Conservation (phyloP, 805 yeast species). For the Blastobotrys muscicola region DNA sequence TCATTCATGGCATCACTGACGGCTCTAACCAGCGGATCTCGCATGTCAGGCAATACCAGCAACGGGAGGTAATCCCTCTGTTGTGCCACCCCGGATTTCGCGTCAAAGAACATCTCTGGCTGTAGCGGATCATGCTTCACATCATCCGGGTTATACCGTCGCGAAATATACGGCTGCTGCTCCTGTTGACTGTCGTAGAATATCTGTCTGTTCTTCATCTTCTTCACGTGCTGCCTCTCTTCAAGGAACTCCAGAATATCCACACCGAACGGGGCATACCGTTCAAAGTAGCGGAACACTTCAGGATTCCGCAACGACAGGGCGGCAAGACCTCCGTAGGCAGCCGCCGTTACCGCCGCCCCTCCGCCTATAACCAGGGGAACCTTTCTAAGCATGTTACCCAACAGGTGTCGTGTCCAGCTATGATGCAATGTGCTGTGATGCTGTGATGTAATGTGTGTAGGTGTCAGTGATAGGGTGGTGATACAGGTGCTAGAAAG, state of each 20-base stretch:
- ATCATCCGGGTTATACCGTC: neutral
- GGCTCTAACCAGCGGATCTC: slow-evolving; percentile 16
- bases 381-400: neutral
- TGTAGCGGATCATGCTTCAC: slow-evolving; percentile 13
- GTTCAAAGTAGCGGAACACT: slow-evolving; percentile 4
- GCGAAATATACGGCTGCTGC: slow-evolving; percentile 12
- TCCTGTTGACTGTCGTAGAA: slow-evolving; percentile 8
- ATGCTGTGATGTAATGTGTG: neutral
- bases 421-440: neutral
- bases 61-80: slow-evolving; percentile 20
- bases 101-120: slow-evolving; percentile 17
- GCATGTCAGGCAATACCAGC: slow-evolving; percentile 19
- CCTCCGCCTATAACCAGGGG: neutral
- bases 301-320: neutral
- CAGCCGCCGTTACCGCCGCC: neutral
- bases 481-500: neutral
- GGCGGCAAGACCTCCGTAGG: slow-evolving; percentile 1
- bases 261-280: slow-evolving; percentile 13
- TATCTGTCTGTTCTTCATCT: slow-evolving; percentile 5
- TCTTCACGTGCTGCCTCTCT: slow-evolving; percentile 10
- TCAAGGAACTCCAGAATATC: slow-evolving; percentile 14
- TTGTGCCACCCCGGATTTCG: slow-evolving; percentile 18
- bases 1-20: slow-evolving; percentile 21
- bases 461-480: neutral
- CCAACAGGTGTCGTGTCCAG: neutral